Percentiles rank a stretch among this genome's conserved stretches.
Conservation (phyloP, 192 early-diverging fungal genomes). For the Backusella macrospora region DNA sequence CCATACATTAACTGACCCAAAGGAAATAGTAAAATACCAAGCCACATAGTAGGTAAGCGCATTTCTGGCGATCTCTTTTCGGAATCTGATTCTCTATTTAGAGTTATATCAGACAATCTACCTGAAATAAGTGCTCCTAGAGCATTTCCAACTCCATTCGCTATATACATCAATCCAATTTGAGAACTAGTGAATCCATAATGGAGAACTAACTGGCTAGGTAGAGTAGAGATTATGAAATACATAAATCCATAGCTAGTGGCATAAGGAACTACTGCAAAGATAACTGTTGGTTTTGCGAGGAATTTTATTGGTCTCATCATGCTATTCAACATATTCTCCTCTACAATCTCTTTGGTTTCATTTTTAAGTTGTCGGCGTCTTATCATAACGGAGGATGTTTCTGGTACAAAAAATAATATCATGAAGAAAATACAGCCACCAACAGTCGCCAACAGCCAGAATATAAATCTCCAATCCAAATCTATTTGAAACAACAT, state of each 20-base stretch:
- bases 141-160: slow-evolving; percentile 38
- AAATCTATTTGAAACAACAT: slow-evolving; percentile 6
- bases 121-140: slow-evolving; percentile 37
- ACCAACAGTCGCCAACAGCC: slow-evolving; percentile 55
- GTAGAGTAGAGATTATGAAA: slow-evolving; percentile 37
- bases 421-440: slow-evolving; percentile 51
- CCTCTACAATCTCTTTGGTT: not conserved
- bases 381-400: slow-evolving; percentile 29
- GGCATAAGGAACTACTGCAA: slow-evolving; percentile 28
- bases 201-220: slow-evolving; percentile 21
- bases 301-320: slow-evolving; percentile 31
- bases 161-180: slow-evolving; percentile 35
- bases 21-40: slow-evolving; percentile 31
- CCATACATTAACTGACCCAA: slow-evolving; percentile 39
- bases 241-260: slow-evolving; percentile 42
- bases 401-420: slow-evolving; percentile 66
- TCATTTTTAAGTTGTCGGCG: not conserved
- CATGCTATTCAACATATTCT: not conserved
- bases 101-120: slow-evolving; percentile 23
- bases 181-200: slow-evolving; percentile 29
- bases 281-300: slow-evolving; percentile 22
- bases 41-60: slow-evolving; percentile 35
- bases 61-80: slow-evolving; percentile 21
- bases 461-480: slow-evolving; percentile 54
- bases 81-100: not conserved